phyloP scores from a whole-genome alignment of 768 basidiomycete genomes.

The Tulasnella calospora region DNA sequence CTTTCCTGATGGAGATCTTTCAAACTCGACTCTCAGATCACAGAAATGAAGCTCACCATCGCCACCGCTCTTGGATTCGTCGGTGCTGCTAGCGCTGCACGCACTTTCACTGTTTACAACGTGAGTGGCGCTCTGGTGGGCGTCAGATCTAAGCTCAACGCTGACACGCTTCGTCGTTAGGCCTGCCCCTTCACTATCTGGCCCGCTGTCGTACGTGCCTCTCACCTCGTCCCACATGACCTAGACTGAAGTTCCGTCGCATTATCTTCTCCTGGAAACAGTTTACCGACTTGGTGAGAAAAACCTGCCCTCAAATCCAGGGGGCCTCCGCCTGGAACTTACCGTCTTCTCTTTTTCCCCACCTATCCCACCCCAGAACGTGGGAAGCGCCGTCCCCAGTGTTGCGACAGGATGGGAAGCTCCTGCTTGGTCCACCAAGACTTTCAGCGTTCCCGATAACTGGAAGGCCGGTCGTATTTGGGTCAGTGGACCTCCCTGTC shows the following conservation, averaged over 20 bases:
- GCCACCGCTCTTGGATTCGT: slow-evolving; percentile 21
- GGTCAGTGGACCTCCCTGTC: slow-evolving; percentile 38
- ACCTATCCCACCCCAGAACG: slow-evolving; percentile 42
- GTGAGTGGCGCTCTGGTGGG: not conserved
- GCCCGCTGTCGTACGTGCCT: slow-evolving; percentile 37
- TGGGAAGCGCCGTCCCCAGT: slow-evolving; percentile 45
- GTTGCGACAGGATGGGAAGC: slow-evolving; percentile 31
- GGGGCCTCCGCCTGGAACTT: not conserved
- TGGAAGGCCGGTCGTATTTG: slow-evolving; percentile 64
- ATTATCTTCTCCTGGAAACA: not conserved
- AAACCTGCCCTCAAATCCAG: not conserved
- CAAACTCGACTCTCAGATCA: not conserved
- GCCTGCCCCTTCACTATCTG: slow-evolving; percentile 65
- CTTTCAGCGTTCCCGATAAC: slow-evolving; percentile 54
- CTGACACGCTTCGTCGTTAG: not conserved
- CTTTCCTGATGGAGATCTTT: not conserved
- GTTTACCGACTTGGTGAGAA: slow-evolving; percentile 20
- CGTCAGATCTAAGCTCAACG: not conserved
- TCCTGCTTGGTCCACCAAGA: slow-evolving; percentile 37
- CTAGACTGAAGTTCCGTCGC: not conserved
- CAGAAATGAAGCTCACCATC: slow-evolving; percentile 16
- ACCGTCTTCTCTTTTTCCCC: not conserved
- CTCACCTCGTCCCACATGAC: not conserved
- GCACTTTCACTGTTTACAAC: slow-evolving; percentile 59
- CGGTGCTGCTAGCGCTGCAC: slow-evolving; percentile 31